Conservation (phyloP, 78 protist species). For the Dictyostelium firmibasis region DNA sequence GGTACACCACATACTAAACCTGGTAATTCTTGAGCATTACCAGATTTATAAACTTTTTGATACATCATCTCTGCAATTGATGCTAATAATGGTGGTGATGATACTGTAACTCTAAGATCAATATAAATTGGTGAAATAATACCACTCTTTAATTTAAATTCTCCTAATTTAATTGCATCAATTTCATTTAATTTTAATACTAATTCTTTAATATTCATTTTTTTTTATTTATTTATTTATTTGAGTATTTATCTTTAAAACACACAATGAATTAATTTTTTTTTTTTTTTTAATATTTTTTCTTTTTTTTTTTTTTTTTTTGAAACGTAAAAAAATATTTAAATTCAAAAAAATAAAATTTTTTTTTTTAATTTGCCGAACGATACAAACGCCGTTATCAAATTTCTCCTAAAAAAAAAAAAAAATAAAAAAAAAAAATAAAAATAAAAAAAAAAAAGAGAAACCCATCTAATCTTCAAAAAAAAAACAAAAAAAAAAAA, state of each 20-base stretch:
- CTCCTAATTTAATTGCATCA: conserved; percentile 79
- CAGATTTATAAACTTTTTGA: conserved; percentile 16
- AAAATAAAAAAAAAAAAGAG: too few species aligned
- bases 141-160: conserved; percentile 90
- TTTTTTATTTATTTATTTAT: not conserved
- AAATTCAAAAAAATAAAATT: not conserved
- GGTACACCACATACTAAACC: conserved; percentile 88
- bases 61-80: conserved; percentile 77
- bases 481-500: too few species aligned
- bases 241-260: not conserved
- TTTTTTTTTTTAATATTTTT: not conserved
- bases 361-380: not conserved
- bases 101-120: conserved; percentile 86
- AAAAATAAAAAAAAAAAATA: too few species aligned
- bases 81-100: conserved; percentile 75
- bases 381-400: not conserved
- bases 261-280: not conserved
- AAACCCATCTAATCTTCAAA: not conserved
- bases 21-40: not conserved
- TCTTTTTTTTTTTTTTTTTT: not conserved
- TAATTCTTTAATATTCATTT: conserved; percentile 35
- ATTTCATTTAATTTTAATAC: conserved; percentile 65
- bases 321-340: not conserved
- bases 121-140: conserved; percentile 88
- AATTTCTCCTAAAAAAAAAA: not conserved